Conservation (phyloP, 345 rosid genomes). For the Erucastrum elatum region DNA sequence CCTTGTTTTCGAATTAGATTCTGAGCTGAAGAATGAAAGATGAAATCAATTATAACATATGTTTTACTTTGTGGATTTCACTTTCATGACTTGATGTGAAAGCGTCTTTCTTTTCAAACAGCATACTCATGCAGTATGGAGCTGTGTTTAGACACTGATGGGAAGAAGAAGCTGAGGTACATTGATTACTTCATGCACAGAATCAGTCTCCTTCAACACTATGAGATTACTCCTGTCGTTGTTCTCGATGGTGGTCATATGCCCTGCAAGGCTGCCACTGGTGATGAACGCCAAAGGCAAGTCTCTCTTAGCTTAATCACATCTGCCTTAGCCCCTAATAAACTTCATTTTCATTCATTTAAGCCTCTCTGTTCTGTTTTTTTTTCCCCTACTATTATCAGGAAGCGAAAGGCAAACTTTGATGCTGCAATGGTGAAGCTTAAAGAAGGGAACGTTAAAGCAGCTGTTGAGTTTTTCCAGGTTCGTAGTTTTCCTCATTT, state of each 20-base stretch:
- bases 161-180: constrained; percentile 64
- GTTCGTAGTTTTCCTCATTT: constrained; percentile 35
- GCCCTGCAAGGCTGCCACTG: constrained; percentile 79
- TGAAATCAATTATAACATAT: not conserved
- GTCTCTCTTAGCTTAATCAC: not conserved
- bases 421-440: constrained; percentile 73
- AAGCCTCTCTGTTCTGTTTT: not conserved
- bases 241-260: constrained; percentile 82
- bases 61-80: not conserved
- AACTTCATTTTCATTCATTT: not conserved
- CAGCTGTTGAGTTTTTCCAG: constrained; percentile 82
- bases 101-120: constrained; percentile 18
- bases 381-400: too few species aligned
- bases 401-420: constrained; percentile 63
- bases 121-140: constrained; percentile 98
- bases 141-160: constrained; percentile 65
- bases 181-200: constrained; percentile 82
- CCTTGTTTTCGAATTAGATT: not conserved
- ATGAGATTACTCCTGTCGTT: constrained; percentile 70
- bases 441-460: constrained; percentile 64
- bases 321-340: not conserved
- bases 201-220: constrained; percentile 63
- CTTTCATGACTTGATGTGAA: constrained; percentile 11
- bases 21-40: not conserved
- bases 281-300: constrained; percentile 63